phyloP scores from a whole-genome alignment of 306 rosid genomes.

The Rosa lucieae region DNA sequence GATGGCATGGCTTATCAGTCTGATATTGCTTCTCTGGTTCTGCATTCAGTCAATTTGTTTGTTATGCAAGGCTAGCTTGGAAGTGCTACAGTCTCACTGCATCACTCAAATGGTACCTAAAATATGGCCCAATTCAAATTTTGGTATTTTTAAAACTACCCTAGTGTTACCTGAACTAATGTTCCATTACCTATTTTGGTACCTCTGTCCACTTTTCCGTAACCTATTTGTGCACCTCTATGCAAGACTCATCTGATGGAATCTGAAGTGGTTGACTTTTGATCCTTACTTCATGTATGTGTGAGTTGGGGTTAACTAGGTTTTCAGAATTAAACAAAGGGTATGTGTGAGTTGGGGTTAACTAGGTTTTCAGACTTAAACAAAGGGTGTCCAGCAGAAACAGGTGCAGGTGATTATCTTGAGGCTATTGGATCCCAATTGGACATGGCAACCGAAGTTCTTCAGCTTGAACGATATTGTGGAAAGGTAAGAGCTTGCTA shows the following conservation, averaged over 20 bases:
- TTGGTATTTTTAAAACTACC: no score
- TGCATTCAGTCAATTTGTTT: not conserved
- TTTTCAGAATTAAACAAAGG: no score
- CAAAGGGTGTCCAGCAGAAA: not conserved
- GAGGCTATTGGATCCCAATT: slow-evolving; percentile 64
- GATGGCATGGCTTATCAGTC: not conserved
- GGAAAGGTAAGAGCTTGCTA: slow-evolving; percentile 37
- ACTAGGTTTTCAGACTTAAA: no score
- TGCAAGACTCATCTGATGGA: not conserved
- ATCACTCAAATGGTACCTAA: not conserved
- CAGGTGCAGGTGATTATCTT: slow-evolving; percentile 40
- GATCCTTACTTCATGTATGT: no score
- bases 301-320: no score
- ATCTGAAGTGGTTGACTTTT: no score
- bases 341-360: no score
- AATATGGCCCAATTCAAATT: no score
- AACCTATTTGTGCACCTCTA: no score
- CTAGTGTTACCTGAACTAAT: no score
- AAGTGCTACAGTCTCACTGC: slow-evolving; percentile 40
- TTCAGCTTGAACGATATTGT: slow-evolving; percentile 56
- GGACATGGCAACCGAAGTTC: slow-evolving; percentile 74
- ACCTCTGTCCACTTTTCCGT: no score
- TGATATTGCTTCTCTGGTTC: not conserved
- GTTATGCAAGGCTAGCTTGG: slow-evolving; percentile 46
- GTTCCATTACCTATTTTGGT: no score